A percentile compares a stretch with the other conserved stretches of the same genome.
phyloP scores from a whole-genome alignment of 2,329 filamentous ascomycete genomes.

The Cercospora canescens region DNA sequence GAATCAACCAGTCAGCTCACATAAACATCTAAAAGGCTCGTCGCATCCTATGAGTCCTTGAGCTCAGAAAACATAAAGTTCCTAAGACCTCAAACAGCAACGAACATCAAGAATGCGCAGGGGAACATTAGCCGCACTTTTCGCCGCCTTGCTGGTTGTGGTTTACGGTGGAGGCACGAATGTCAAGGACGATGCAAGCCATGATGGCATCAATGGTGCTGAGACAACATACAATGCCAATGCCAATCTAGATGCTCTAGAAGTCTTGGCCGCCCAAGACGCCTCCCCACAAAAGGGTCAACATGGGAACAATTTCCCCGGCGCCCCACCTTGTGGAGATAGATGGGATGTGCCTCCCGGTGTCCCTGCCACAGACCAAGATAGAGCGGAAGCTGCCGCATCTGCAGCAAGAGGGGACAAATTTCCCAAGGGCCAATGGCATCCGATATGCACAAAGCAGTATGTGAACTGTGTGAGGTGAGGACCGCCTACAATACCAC shows the following conservation, averaged over 20 bases:
- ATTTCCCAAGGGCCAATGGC: neutral
- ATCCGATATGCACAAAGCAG: neutral
- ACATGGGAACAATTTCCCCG: neutral
- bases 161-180: neutral
- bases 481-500: neutral
- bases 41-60: neutral
- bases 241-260: neutral
- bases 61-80: neutral
- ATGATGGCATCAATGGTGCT: neutral
- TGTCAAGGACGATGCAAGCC: neutral
- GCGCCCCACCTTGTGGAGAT: neutral
- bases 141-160: neutral
- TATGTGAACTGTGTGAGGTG: neutral
- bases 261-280: neutral
- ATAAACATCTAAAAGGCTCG: neutral
- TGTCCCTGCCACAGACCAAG: neutral
- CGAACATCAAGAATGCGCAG: neutral
- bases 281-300: neutral
- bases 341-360: neutral
- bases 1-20: neutral
- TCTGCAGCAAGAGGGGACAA: neutral
- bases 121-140: neutral
- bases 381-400: neutral
- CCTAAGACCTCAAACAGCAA: neutral
- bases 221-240: neutral